Evolutionary conservation across 257 asterid species (phyloP).

Genomic region (Solanum habrochaites): DNA sequence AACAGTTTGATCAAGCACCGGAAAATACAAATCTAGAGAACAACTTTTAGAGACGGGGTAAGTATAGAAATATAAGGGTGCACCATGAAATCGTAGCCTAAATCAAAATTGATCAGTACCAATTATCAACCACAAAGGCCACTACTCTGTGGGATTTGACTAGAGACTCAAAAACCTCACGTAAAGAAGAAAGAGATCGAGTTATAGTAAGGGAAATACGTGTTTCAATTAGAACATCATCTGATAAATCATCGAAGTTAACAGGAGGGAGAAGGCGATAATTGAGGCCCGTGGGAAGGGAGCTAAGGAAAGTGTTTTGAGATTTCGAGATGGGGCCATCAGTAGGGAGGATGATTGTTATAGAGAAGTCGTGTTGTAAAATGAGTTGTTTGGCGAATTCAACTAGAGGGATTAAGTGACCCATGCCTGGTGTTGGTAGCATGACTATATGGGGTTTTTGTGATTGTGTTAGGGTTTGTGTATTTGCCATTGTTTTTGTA

Average conservation of each 20-base stretch:
- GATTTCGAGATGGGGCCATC: conserved; percentile 38
- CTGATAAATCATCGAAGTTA: conserved; percentile 28
- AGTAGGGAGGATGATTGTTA: conserved; percentile 45
- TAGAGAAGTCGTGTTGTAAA: conserved; percentile 30
- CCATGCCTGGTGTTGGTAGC: conserved; percentile 76
- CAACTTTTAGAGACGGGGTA: neutral
- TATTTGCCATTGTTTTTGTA: neutral
- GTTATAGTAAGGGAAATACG: neutral
- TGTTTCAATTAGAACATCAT: conserved; percentile 24
- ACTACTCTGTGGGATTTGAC: neutral
- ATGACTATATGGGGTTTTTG: conserved; percentile 38
- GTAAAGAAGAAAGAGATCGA: neutral
- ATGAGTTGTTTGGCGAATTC: conserved; percentile 46
- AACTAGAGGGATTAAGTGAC: conserved; percentile 61
- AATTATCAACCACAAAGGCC: conserved; percentile 8
- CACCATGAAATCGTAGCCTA: conserved; percentile 8
- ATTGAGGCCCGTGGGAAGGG: conserved; percentile 28
- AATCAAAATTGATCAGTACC: conserved; percentile 13
- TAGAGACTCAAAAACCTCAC: neutral
- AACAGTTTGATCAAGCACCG: neutral
- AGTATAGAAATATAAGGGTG: conserved; percentile 11
- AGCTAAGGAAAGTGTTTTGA: conserved; percentile 28
- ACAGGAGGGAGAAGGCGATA: conserved; percentile 41
- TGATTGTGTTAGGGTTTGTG: neutral
- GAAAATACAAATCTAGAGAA: conserved; percentile 3